Evolutionary conservation across 345 rosid species (phyloP).

Genomic region (Citrus sp.): DNA sequence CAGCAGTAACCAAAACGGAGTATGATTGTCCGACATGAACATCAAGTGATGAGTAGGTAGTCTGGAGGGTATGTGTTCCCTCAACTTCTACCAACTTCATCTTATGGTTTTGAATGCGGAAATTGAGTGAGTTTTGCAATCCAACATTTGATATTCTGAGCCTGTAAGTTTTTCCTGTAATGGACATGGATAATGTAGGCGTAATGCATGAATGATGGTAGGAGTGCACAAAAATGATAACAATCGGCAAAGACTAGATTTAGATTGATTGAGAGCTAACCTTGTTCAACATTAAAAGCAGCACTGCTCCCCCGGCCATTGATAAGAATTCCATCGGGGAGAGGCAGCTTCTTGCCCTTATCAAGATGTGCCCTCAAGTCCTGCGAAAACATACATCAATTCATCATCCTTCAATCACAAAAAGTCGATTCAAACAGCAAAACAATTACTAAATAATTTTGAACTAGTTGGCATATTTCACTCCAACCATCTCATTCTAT

Average conservation of each 20-base stretch:
- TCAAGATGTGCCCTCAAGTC: constrained; percentile 55
- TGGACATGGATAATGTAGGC: not conserved
- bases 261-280: constrained; percentile 23
- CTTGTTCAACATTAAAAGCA: constrained; percentile 70
- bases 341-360: constrained; percentile 60
- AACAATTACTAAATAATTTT: not conserved
- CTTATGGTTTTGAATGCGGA: constrained; percentile 86
- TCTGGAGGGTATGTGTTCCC: constrained; percentile 85
- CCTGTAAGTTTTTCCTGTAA: constrained; percentile 84
- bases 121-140: constrained; percentile 77
- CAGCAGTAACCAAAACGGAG: constrained; percentile 84
- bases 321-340: constrained; percentile 83
- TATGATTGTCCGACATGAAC: constrained; percentile 87
- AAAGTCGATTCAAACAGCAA: not conserved
- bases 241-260: not conserved
- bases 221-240: not conserved
- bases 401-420: not conserved
- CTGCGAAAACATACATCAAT: constrained; percentile 27
- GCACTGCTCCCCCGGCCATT: constrained; percentile 82
- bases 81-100: constrained; percentile 85
- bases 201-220: not conserved
- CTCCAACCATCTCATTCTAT: not conserved
- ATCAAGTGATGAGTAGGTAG: constrained; percentile 80
- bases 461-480: not conserved
- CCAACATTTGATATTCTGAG: constrained; percentile 92